Percentiles rank a stretch among this genome's conserved stretches.
Evolutionary conservation across 306 rosid genomes (phyloP).

Genomic region (Cicer yamashitae): DNA sequence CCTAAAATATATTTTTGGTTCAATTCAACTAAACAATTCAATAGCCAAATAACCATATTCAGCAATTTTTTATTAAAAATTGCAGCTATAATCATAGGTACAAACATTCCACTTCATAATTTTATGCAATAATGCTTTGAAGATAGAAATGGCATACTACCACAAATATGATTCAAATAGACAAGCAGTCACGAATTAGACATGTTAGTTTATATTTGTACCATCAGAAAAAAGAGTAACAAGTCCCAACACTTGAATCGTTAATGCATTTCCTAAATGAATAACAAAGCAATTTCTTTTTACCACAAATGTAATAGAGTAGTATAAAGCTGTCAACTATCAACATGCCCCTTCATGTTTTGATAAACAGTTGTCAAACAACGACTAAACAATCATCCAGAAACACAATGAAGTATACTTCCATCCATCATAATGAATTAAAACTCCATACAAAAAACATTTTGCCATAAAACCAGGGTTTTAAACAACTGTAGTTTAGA

Average conservation of each 20-base stretch:
- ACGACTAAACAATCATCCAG: neutral
- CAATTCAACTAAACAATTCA: constrained; percentile 6
- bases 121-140: neutral
- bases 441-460: constrained; percentile 19
- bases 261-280: neutral
- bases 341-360: neutral
- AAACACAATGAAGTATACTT: neutral
- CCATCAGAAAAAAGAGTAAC: neutral
- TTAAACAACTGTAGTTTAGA: neutral
- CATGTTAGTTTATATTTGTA: neutral
- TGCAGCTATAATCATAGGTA: neutral
- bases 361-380: neutral
- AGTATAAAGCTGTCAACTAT: neutral
- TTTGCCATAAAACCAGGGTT: neutral
- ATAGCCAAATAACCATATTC: neutral
- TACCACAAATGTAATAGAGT: neutral
- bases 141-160: neutral
- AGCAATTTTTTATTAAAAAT: neutral
- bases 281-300: neutral
- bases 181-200: constrained; percentile 3
- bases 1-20: neutral
- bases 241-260: neutral
- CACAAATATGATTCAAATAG: neutral
- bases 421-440: constrained; percentile 14
- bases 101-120: neutral